phyloP scores from a whole-genome alignment of 208 protist species.

The Trypanosoma conorhini region DNA sequence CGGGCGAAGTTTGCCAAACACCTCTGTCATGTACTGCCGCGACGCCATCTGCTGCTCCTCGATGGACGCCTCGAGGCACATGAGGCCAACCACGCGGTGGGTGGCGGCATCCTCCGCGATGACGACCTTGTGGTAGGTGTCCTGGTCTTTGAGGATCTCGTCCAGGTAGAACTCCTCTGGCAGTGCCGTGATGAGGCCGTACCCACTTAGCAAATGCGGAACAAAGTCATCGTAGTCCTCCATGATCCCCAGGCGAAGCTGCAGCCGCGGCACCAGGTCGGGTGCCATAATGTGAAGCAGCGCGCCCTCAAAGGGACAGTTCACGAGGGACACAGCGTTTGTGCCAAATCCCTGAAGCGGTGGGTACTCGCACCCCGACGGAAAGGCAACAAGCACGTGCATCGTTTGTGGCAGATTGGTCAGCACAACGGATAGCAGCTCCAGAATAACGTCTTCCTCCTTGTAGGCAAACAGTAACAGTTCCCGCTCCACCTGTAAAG shows the following conservation, averaged over 20 bases:
- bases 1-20: conserved; percentile 55
- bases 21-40: conserved; percentile 75
- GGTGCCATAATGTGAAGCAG: conserved; percentile 43
- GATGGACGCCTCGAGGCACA: conserved; percentile 61
- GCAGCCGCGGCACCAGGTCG: conserved; percentile 46
- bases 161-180: conserved; percentile 84
- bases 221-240: conserved; percentile 93
- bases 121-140: conserved; percentile 70
- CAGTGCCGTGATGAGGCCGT: conserved; percentile 74
- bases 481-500: conserved; percentile 17
- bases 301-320: conserved; percentile 14
- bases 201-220: conserved; percentile 60
- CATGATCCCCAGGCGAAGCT: conserved; percentile 71
- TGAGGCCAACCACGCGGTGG: conserved; percentile 76
- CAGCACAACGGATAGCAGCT: conserved; percentile 50
- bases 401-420: conserved; percentile 39
- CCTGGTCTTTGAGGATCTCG: conserved; percentile 86
- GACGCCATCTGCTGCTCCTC: conserved; percentile 64
- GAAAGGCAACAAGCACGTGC: conserved; percentile 49
- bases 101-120: conserved; percentile 79
- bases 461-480: conserved; percentile 28
- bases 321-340: conserved; percentile 1
- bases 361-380: conserved; percentile 22
- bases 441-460: conserved; percentile 29
- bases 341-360: conserved; percentile 20